These are phyloP conservation scores for Colletotrichum nymphaeae DNA, from an alignment of 2,329 filamentous ascomycete genomes.

Conservation along the genomic window DNA sequence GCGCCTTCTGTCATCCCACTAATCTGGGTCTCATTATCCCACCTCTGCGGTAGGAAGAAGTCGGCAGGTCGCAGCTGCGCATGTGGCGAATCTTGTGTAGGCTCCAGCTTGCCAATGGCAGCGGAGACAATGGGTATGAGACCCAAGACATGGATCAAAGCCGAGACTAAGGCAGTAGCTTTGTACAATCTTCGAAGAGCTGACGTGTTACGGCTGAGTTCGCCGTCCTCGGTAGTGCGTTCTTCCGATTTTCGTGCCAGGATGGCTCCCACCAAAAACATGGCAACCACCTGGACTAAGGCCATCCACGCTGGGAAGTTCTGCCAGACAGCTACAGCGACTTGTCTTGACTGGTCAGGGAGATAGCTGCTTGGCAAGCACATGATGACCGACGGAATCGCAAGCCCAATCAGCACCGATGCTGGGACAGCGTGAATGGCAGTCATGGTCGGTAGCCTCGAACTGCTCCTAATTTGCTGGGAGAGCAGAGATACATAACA, in stretches of 20 bases:
- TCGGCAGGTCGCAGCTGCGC: not conserved
- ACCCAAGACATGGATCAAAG: not conserved
- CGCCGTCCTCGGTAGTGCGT: not conserved
- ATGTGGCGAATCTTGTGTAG: not conserved
- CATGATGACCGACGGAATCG: not conserved
- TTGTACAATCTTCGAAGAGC: not conserved
- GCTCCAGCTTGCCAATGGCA: not conserved
- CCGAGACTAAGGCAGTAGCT: not conserved
- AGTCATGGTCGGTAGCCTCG: not conserved
- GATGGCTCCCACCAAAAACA: not conserved
- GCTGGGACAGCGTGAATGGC: not conserved
- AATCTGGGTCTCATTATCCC: not conserved
- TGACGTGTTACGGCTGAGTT: not conserved
- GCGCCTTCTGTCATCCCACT: not conserved
- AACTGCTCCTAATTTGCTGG: not conserved
- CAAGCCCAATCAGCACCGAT: not conserved
- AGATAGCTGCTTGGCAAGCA: not conserved
- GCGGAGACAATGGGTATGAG: not conserved
- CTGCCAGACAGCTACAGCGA: not conserved
- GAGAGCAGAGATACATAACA: not conserved
- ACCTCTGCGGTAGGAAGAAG: not conserved
- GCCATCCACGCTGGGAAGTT: constrained; percentile 6
- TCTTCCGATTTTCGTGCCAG: not conserved
- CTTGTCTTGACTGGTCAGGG: not conserved
- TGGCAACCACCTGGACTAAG: not conserved